These are phyloP conservation scores for Elsinoe fawcettii DNA, from an alignment of 2,329 filamentous ascomycete genomes.

Conservation along the genomic window DNA sequence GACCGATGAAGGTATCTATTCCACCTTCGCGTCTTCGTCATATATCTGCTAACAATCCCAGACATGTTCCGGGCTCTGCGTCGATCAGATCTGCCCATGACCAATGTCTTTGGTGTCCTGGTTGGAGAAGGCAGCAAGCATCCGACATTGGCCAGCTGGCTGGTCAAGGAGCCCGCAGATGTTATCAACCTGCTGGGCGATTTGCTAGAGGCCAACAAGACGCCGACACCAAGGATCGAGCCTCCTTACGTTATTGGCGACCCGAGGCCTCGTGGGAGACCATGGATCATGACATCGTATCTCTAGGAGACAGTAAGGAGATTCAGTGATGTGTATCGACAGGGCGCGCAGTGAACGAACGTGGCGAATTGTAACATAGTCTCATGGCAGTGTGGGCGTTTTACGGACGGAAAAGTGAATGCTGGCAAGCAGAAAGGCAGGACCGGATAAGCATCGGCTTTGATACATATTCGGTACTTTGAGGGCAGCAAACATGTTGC, in stretches of 20 bases:
- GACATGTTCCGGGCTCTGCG: conserved; percentile 77
- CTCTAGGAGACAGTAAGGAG: not conserved
- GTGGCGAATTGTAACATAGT: not conserved
- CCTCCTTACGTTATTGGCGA: not conserved
- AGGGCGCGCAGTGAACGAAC: not conserved
- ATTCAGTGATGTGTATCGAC: not conserved
- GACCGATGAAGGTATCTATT: conserved; percentile 76
- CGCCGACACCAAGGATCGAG: not conserved
- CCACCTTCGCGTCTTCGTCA: not conserved
- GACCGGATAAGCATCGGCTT: not conserved
- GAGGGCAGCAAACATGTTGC: not conserved
- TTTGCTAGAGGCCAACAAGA: not conserved
- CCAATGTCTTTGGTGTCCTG: conserved; percentile 81
- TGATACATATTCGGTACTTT: not conserved
- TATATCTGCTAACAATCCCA: conserved; percentile 25
- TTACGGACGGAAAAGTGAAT: not conserved
- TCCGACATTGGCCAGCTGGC: conserved; percentile 83
- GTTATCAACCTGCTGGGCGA: conserved; percentile 49
- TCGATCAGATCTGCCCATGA: conserved; percentile 46
- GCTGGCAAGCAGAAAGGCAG: not conserved
- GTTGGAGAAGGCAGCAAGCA: conserved; percentile 79
- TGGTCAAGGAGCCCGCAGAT: conserved; percentile 79
- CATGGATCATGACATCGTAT: not conserved
- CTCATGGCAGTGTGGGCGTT: not conserved
- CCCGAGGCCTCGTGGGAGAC: not conserved